Conservation (phyloP, 345 rosid species). For the Pugionium cornutum region DNA sequence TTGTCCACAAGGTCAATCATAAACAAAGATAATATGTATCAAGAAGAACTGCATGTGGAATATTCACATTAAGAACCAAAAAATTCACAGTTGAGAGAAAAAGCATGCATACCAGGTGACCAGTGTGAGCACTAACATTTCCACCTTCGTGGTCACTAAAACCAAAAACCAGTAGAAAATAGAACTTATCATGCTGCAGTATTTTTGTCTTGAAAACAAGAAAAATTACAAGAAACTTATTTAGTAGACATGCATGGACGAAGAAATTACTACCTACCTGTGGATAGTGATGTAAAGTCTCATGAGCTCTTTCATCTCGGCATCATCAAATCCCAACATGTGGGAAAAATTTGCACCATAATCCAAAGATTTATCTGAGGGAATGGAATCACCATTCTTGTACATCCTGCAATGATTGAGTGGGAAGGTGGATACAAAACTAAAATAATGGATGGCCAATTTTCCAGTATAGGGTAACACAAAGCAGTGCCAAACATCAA, state of each 20-base stretch:
- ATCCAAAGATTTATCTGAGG: conserved; percentile 74
- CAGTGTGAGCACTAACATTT: conserved; percentile 98
- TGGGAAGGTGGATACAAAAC: conserved; percentile 18
- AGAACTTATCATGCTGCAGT: conserved; percentile 11
- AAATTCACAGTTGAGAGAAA: conserved; percentile 6
- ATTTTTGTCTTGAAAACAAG: neutral
- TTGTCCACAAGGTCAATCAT: conserved; percentile 5
- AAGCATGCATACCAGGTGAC: conserved; percentile 66
- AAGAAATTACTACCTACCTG: conserved; percentile 51
- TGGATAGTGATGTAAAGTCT: conserved; percentile 96
- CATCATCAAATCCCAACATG: conserved; percentile 91
- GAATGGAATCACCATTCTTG: conserved; percentile 75
- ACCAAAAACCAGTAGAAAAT: conserved; percentile 17
- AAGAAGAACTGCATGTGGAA: conserved; percentile 6
- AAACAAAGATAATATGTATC: neutral
- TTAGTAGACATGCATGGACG: conserved; percentile 6
- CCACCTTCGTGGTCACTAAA: conserved; percentile 99
- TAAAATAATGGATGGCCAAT: neutral
- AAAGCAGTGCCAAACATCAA: conserved; percentile 2
- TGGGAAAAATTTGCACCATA: conserved; percentile 89
- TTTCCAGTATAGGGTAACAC: conserved; percentile 1
- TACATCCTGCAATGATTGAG: conserved; percentile 56
- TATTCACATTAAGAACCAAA: neutral
- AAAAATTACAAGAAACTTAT: neutral
- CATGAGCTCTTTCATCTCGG: conserved; percentile 92